Percentiles rank a stretch among this genome's conserved stretches.
Conservation (phyloP, 2,329 filamentous ascomycete genomes). For the Raffaelea ambrosiae region DNA sequence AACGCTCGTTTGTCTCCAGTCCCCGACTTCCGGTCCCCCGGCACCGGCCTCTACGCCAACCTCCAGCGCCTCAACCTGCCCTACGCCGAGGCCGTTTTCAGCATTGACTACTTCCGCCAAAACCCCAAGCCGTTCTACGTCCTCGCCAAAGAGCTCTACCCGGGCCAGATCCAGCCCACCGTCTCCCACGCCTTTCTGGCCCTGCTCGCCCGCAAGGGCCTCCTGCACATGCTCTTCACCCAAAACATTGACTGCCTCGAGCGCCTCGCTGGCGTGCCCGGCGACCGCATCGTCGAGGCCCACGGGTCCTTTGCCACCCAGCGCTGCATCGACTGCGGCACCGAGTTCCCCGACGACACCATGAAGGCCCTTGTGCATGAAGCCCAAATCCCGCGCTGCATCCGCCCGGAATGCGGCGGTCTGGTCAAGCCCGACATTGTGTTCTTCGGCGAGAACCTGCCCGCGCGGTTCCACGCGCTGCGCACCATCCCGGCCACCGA, state of each 20-base stretch:
- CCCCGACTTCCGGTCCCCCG: conserved; percentile 89
- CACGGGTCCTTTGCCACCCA: conserved; percentile 93
- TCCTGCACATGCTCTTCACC: conserved; percentile 82
- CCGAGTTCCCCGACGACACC: conserved; percentile 57
- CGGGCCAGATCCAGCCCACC: conserved; percentile 80
- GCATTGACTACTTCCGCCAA: conserved; percentile 77
- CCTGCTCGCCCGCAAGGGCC: conserved; percentile 68
- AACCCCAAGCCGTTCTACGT: conserved; percentile 89
- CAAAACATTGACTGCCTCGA: conserved; percentile 98
- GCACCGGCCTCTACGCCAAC: conserved; percentile 90
- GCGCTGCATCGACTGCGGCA: conserved; percentile 81
- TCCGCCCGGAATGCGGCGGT: conserved; percentile 51
- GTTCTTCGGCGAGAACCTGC: conserved; percentile 69
- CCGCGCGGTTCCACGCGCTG: conserved; percentile 54
- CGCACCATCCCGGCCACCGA: conserved; percentile 35
- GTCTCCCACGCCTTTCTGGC: conserved; percentile 84
- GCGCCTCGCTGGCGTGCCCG: conserved; percentile 73
- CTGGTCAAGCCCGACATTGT: conserved; percentile 92
- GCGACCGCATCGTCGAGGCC: conserved; percentile 77
- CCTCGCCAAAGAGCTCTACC: conserved; percentile 85
- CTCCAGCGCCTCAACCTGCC: conserved; percentile 78
- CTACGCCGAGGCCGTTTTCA: conserved; percentile 87
- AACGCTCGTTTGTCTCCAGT: conserved; percentile 52
- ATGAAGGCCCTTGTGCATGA: conserved; percentile 64
- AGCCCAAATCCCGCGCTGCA: conserved; percentile 64